Conservation (phyloP, 495 filamentous ascomycete genomes). For the Tuber brumale region DNA sequence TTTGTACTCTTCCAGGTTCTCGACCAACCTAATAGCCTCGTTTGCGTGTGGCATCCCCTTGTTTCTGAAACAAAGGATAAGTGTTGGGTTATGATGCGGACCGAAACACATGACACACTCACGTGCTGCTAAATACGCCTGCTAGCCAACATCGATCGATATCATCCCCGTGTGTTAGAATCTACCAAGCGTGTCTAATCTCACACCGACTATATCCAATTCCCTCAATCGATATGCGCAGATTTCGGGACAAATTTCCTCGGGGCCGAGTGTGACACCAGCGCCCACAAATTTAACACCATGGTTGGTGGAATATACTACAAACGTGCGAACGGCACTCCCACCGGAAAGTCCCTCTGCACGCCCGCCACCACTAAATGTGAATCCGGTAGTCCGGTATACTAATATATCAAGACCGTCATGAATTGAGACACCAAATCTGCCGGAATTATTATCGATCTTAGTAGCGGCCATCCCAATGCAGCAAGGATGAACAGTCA, state of each 20-base stretch:
- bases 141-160: slow-evolving; percentile 59
- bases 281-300: slow-evolving; percentile 63
- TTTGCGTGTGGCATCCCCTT: slow-evolving; percentile 71
- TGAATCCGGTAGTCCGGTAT: too few species aligned
- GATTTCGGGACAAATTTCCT: too few species aligned
- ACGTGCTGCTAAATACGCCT: slow-evolving; percentile 77
- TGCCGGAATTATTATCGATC: slow-evolving; percentile 48
- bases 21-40: too few species aligned
- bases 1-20: too few species aligned
- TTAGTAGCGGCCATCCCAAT: slow-evolving; percentile 55
- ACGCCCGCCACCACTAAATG: too few species aligned
- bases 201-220: slow-evolving; percentile 70
- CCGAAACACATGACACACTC: slow-evolving; percentile 78
- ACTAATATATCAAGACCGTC: slow-evolving; percentile 57
- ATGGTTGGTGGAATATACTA: slow-evolving; percentile 55
- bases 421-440: slow-evolving; percentile 63
- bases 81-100: slow-evolving; percentile 61
- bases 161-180: too few species aligned
- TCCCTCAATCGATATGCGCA: slow-evolving; percentile 68
- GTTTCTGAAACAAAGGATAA: slow-evolving; percentile 67
- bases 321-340: too few species aligned
- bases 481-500: slow-evolving; percentile 52
- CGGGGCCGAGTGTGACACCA: too few species aligned
- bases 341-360: too few species aligned
- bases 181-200: too few species aligned